phyloP scores from a whole-genome alignment of 805 yeast species.

The Kazachstania psychrophila region DNA sequence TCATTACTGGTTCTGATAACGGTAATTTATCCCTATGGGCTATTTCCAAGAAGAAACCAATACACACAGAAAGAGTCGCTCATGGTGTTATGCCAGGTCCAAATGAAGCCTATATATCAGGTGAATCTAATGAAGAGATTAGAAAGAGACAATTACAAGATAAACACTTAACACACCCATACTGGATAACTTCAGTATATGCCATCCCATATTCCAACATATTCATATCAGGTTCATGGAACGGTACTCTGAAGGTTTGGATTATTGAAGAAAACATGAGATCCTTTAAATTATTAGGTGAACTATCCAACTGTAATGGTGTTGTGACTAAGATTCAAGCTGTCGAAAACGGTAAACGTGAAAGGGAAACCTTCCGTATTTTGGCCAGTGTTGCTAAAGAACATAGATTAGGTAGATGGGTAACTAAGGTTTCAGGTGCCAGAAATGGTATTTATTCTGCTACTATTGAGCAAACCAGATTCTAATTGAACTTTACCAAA shows the following conservation, averaged over 20 bases:
- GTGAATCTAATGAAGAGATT: conserved; percentile 33
- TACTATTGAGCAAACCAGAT: conserved; percentile 34
- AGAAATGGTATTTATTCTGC: conserved; percentile 65
- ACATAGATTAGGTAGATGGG: conserved; percentile 85
- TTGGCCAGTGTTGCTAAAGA: conserved; percentile 72
- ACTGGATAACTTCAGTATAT: conserved; percentile 73
- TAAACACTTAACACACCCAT: conserved; percentile 48
- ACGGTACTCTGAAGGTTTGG: conserved; percentile 75
- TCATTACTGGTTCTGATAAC: conserved; percentile 91
- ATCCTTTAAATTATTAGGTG: conserved; percentile 47
- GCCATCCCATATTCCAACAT: conserved; percentile 80
- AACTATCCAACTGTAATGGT: conserved; percentile 55
- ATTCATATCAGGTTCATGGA: conserved; percentile 83
- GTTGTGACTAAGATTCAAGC: conserved; percentile 55
- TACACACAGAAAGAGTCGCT: conserved; percentile 55
- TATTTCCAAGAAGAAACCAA: conserved; percentile 78
- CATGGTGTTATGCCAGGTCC: conserved; percentile 61
- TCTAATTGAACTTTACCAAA: too few species aligned
- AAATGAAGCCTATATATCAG: conserved; percentile 45
- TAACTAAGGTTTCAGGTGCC: conserved; percentile 49
- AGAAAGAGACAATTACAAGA: conserved; percentile 51
- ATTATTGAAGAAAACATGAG: conserved; percentile 56
- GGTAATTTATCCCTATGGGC: conserved; percentile 91
- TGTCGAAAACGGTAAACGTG: conserved; percentile 44
- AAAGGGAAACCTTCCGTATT: conserved; percentile 44